Conservation (phyloP, 129 eudicot species). For the carrot (Daucus carota) region DH1_v3.0 NC_030389.2:12698001-12698500, state of each 20-base stretch:
- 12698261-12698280: too few relatives aligned
- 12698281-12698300: not conserved
- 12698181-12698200: not conserved
- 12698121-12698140: not conserved
- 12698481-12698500: conserved; percentile 1
- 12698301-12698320: not conserved
- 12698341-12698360: not conserved
- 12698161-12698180: not conserved
- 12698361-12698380: not conserved
- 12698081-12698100: too few relatives aligned
- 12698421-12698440: not conserved
- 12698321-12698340: not conserved
- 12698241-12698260: not conserved
- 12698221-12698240: not conserved
- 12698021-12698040: not conserved
- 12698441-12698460: not conserved
- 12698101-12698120: not conserved
- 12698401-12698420: not conserved
- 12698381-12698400: not conserved
- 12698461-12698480: not conserved
- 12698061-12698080: too few relatives aligned
- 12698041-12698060: not conserved
- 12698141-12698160: not conserved
- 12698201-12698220: not conserved
- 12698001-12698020: too few relatives aligned